Conservation (phyloP, 108 stramenopile species). For the Asterionellopsis glacialis region DNA sequence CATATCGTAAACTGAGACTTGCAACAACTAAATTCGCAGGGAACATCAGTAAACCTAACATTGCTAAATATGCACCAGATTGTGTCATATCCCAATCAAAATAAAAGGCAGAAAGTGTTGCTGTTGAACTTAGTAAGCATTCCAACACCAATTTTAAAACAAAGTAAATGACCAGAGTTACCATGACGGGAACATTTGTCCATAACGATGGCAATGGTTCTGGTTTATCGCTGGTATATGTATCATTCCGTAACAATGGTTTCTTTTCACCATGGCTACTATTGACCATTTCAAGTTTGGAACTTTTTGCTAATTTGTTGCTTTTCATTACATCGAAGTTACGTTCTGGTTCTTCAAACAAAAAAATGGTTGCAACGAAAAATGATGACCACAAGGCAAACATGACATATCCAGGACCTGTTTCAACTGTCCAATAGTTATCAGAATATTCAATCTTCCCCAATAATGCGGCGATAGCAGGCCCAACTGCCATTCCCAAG, state of each 20-base stretch:
- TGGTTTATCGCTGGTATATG: not conserved
- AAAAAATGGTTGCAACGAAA: constrained; percentile 34
- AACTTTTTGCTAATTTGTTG: not conserved
- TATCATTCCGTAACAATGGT: not conserved
- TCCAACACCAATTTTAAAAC: constrained; percentile 64
- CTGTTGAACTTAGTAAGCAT: constrained; percentile 40
- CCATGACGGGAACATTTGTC: constrained; percentile 54
- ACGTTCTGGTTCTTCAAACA: constrained; percentile 75
- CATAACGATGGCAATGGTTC: constrained; percentile 10
- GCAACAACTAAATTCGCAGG: constrained; percentile 60
- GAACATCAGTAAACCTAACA: constrained; percentile 55
- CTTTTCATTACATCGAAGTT: not conserved
- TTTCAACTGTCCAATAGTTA: constrained; percentile 51
- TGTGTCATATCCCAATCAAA: constrained; percentile 45
- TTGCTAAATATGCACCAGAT: constrained; percentile 40
- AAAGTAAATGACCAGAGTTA: constrained; percentile 53
- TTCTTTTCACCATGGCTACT: constrained; percentile 7
- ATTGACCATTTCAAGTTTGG: not conserved
- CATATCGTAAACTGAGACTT: constrained; percentile 28
- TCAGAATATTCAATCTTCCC: constrained; percentile 29
- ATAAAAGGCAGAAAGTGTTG: constrained; percentile 41
- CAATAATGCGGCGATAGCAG: constrained; percentile 67
- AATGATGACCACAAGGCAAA: constrained; percentile 60
- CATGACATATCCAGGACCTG: constrained; percentile 81
- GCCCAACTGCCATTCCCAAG: constrained; percentile 87